Percentiles rank a stretch among this genome's conserved stretches.
phyloP scores from a whole-genome alignment of 1,139 yeast genomes.

The Hanseniaspora sp. region DNA sequence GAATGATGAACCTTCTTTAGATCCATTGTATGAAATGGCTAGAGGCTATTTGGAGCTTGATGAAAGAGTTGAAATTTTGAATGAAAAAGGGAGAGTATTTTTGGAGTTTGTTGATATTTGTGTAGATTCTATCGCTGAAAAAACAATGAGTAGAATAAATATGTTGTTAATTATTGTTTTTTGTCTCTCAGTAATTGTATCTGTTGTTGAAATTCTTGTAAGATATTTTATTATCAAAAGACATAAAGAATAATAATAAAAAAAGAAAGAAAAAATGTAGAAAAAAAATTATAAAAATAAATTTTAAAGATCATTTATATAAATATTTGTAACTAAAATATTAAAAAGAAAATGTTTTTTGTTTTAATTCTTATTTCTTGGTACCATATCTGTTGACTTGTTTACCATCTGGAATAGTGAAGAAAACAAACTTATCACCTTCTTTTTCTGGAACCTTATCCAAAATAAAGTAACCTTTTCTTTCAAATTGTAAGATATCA shows the following conservation, averaged over 20 bases:
- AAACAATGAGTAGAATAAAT: constrained; percentile 80
- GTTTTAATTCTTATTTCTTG: constrained; percentile 32
- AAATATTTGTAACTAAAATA: not conserved
- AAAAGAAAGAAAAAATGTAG: too few relatives aligned
- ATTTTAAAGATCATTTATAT: not conserved
- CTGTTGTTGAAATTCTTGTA: constrained; percentile 46
- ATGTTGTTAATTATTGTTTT: constrained; percentile 82
- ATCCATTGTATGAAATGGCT: constrained; percentile 80
- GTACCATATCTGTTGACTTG: constrained; percentile 75
- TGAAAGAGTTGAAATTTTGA: constrained; percentile 82
- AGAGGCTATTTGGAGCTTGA: constrained; percentile 90
- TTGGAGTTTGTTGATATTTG: constrained; percentile 86
- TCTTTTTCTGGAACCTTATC: constrained; percentile 48
- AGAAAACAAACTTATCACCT: constrained; percentile 63
- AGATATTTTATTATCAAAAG: constrained; percentile 41
- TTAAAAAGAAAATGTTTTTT: too few relatives aligned
- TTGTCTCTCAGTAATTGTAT: constrained; percentile 64
- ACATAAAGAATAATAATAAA: constrained; percentile 17
- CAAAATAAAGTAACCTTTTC: constrained; percentile 90
- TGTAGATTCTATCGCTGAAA: constrained; percentile 87
- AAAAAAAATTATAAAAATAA: not conserved
- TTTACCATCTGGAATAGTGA: constrained; percentile 95
- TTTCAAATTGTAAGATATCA: constrained; percentile 85
- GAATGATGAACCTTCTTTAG: constrained; percentile 91
- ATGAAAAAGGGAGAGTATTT: constrained; percentile 87